Evolutionary conservation across 192 early-diverging fungal genomes (phyloP).

Genomic region (Backusella luteola): DNA sequence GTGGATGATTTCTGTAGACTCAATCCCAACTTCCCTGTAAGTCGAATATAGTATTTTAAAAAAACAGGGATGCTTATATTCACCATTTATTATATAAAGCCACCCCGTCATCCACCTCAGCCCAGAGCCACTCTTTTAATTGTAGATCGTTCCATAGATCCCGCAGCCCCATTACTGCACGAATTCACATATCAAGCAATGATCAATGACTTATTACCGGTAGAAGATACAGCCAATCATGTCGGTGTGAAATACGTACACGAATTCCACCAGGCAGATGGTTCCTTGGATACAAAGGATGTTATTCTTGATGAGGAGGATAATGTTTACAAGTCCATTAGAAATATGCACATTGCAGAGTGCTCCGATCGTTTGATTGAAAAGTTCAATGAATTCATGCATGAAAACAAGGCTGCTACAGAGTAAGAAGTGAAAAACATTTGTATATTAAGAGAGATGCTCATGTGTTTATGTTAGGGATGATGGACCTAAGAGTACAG

Average conservation of each 20-base stretch:
- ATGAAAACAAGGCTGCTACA: conserved; percentile 59
- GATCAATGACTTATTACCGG: conserved; percentile 84
- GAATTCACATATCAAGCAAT: conserved; percentile 99
- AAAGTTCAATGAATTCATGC: conserved; percentile 78
- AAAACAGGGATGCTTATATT: no score
- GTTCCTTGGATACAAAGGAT: conserved; percentile 40
- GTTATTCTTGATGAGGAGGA: conserved; percentile 76
- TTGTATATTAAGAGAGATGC: background rate
- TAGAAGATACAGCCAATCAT: conserved; percentile 34
- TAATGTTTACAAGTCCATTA: conserved; percentile 70
- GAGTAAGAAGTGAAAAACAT: background rate
- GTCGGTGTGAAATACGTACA: conserved; percentile 67
- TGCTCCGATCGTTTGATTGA: conserved; percentile 67
- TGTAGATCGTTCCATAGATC: conserved; percentile 88
- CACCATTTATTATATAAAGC: conserved; percentile 22
- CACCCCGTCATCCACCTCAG: conserved; percentile 39
- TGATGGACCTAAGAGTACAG: conserved; percentile 43
- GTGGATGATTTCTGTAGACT: conserved; percentile 74
- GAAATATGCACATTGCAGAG: conserved; percentile 84
- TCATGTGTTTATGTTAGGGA: background rate
- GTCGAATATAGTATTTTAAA: background rate
- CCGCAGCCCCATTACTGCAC: conserved; percentile 86
- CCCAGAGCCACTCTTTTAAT: conserved; percentile 83
- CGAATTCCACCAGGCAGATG: conserved; percentile 42
- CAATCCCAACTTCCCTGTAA: conserved; percentile 63